Evolutionary conservation across 805 yeast species (phyloP).

Genomic region (Yamadazyma kitorensis): DNA sequence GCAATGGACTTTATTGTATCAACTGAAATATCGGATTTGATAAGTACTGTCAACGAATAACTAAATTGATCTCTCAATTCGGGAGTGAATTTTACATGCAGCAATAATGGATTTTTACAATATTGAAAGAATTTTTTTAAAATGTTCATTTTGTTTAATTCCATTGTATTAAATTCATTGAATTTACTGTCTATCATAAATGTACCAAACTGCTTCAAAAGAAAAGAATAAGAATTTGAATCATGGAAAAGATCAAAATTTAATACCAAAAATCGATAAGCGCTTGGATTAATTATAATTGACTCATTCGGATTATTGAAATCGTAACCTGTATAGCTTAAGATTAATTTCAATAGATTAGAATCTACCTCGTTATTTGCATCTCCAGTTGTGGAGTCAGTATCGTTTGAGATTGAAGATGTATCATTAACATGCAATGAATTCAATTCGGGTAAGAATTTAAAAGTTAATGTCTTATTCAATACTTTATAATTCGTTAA

Average conservation of each 20-base stretch:
- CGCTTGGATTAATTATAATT: slow-evolving; percentile 50
- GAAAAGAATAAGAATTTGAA: slow-evolving; percentile 50
- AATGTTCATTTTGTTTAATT: slow-evolving; percentile 51
- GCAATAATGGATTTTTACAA: slow-evolving; percentile 32
- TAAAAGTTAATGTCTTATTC: slow-evolving; percentile 1
- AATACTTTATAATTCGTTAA: slow-evolving; percentile 42
- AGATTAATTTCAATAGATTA: slow-evolving; percentile 46
- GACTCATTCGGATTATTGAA: slow-evolving; percentile 51
- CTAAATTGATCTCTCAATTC: slow-evolving; percentile 17
- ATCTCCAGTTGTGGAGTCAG: too few species aligned
- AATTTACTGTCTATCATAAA: slow-evolving; percentile 54
- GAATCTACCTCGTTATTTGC: slow-evolving; percentile 15
- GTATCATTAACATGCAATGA: background rate
- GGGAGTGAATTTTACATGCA: slow-evolving; percentile 1
- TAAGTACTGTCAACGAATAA: slow-evolving; percentile 19
- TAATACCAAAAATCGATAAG: slow-evolving; percentile 50
- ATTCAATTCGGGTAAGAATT: background rate
- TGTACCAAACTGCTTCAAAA: slow-evolving; percentile 57
- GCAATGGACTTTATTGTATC: slow-evolving; percentile 53
- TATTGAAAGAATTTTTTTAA: slow-evolving; percentile 49
- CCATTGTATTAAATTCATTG: slow-evolving; percentile 48
- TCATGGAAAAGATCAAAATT: slow-evolving; percentile 65
- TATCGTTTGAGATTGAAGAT: background rate
- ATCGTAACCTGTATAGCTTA: slow-evolving; percentile 57
- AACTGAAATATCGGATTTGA: slow-evolving; percentile 44